These are phyloP conservation scores for Mediolabrus comicus DNA, from an alignment of 108 stramenopile genomes.

Conservation along the genomic window DNA sequence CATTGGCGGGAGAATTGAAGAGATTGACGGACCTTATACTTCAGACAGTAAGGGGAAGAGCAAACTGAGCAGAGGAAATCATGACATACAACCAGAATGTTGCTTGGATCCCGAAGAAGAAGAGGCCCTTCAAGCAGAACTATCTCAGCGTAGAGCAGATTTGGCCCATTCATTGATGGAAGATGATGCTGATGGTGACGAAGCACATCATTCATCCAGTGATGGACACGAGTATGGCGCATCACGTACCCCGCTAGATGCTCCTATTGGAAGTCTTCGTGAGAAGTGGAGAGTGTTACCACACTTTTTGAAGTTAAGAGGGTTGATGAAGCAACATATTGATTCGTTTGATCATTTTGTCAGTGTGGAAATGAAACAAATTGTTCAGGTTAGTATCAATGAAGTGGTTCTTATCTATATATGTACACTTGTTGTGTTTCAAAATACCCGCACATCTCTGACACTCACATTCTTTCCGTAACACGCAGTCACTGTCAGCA, in stretches of 20 bases:
- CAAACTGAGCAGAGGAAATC: background rate
- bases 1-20: conserved; percentile 18
- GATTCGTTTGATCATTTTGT: conserved; percentile 98
- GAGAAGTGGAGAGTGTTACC: conserved; percentile 97
- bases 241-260: conserved; percentile 73
- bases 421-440: no score
- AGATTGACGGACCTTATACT: conserved; percentile 25
- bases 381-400: conserved; percentile 57
- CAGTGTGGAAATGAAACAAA: conserved; percentile 90
- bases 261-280: conserved; percentile 84
- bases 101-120: conserved; percentile 41
- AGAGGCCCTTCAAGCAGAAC: conserved; percentile 48
- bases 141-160: conserved; percentile 23
- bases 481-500: conserved; percentile 62
- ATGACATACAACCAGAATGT: background rate
- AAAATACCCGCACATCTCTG: no score
- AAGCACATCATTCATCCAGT: background rate
- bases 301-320: conserved; percentile 89
- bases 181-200: background rate
- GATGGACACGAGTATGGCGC: conserved; percentile 69
- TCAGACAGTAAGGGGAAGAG: conserved; percentile 3
- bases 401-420: no score
- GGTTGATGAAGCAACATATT: conserved; percentile 97
- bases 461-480: background rate
- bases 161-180: conserved; percentile 3